phyloP scores from a whole-genome alignment of 805 yeast species.

The Yarrowia osloensis region DNA sequence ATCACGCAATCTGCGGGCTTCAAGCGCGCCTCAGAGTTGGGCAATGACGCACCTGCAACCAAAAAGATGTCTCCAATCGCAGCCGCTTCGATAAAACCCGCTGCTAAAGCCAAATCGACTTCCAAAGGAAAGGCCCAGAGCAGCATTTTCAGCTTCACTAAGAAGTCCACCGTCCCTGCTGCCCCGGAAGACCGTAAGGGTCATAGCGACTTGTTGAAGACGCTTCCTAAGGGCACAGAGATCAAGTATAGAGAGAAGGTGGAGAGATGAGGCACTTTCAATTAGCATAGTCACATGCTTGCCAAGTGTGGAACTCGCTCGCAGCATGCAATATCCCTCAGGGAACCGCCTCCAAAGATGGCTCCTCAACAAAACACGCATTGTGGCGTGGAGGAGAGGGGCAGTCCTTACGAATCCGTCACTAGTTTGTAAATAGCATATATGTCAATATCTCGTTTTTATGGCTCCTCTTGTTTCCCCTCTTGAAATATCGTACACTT shows the following conservation, averaged over 20 bases:
- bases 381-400: neutral
- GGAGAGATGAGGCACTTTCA: neutral
- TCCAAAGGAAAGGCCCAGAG: neutral
- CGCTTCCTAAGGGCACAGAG: neutral
- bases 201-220: neutral
- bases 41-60: neutral
- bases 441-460: neutral
- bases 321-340: neutral
- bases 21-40: conserved; percentile 1
- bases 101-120: neutral
- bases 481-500: neutral
- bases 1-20: neutral
- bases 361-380: neutral
- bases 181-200: conserved; percentile 10
- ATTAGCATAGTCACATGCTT: neutral
- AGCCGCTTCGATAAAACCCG: conserved; percentile 6
- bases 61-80: neutral
- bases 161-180: neutral
- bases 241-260: conserved; percentile 11
- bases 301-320: neutral
- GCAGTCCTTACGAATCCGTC: neutral
- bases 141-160: conserved; percentile 22
- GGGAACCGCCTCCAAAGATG: neutral
- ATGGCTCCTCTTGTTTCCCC: neutral
- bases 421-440: neutral